Conservation (phyloP, 78 protist genomes). For the Dictyostelium discoideum region DNA sequence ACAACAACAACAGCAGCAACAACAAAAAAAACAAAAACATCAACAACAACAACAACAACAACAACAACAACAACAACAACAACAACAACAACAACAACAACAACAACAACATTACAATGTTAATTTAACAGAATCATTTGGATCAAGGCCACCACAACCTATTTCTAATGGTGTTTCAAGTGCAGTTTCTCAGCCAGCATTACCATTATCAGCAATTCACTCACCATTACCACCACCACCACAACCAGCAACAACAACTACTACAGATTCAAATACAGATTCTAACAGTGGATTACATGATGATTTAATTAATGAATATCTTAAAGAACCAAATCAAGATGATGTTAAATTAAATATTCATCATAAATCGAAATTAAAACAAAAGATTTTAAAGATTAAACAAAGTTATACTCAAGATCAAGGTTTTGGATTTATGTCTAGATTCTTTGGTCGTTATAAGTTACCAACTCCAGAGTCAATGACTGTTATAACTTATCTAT, state of each 20-base stretch:
- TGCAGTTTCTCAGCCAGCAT: not conserved
- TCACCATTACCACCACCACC: not conserved
- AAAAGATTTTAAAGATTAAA: slow-evolving; percentile 9
- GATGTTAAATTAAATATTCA: not conserved
- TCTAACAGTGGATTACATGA: not conserved
- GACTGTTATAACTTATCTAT: slow-evolving; percentile 21
- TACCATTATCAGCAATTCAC: not conserved
- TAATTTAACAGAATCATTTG: not conserved
- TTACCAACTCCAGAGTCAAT: slow-evolving; percentile 48
- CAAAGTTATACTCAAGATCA: not conserved
- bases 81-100: not conserved
- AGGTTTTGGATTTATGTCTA: slow-evolving; percentile 34
- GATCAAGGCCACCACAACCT: not conserved
- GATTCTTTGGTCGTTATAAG: slow-evolving; percentile 23
- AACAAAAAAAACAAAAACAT: not conserved
- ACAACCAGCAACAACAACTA: not conserved
- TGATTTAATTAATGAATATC: slow-evolving; percentile 7
- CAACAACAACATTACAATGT: not conserved
- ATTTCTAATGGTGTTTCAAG: not conserved
- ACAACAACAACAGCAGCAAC: not conserved
- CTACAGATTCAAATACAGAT: not conserved
- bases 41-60: not conserved
- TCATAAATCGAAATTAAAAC: slow-evolving; percentile 2
- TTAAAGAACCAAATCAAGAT: not conserved
- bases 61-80: not conserved